Evolutionary conservation across 768 basidiomycete species (phyloP), one percentile per base, ranked within the genome.

Genomic region (Coprinopsis strossmayeri): DNA sequence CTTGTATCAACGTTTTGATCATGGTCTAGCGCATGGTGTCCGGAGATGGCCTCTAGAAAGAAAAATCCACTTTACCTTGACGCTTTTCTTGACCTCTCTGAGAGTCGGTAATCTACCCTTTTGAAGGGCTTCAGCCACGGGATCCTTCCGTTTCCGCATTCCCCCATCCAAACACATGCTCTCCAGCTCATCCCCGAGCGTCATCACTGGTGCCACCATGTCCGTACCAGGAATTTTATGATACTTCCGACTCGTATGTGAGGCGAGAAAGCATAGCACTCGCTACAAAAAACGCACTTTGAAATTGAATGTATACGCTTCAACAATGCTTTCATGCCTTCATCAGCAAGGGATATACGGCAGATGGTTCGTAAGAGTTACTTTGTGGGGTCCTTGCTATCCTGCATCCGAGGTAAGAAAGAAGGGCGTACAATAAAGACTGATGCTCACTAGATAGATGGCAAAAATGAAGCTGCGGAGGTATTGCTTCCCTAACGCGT

Each of bases 261-360:
- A 27, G 17, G 17, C 17, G 17, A 41, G 24, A 9, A 34, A n/a
- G 34, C 17, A 7, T 40, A 32, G 23, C 9, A 11, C 9, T 7
- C 18, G 21, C 35, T 18, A 23, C 12, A n/a, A 18, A 32, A 9
- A 28, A 28, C 11, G 26, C 52, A 85, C 87, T 55, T 81, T 76
- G 58, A 92, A 90, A 58, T 90, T 87, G 68, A 92, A 92, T 0
- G 87, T 91, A 58, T 91, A 92, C 12, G 91, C 84, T 61, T 92
- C 90, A 20, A 91, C 75, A 48, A 92, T 85, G 65, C 90, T 92
- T 54, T 15, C 11, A 24, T 51, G 52, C 26, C 45, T 15, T 38
- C 5, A 38, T 52, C 21, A 38, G 45, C 17, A 32, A 3, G 27
- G 47, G 45, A 48, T 50, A 44, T 7, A 53, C 20, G 18, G 9